phyloP scores from a whole-genome alignment of 2,329 filamentous ascomycete genomes.

The Calonectria pseudoreteaudii region DNA sequence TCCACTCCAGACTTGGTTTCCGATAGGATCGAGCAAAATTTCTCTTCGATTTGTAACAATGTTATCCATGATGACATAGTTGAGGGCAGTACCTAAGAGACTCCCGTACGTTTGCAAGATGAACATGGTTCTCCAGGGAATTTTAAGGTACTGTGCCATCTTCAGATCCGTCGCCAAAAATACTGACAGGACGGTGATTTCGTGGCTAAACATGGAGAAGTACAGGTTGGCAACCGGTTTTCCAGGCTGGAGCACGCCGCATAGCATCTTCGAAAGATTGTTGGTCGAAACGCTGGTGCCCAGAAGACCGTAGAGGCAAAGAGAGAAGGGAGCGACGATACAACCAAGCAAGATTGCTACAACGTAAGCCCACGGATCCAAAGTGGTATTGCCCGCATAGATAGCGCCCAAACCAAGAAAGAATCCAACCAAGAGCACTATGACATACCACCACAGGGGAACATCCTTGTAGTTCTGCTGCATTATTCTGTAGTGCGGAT shows the following conservation, averaged over 20 bases:
- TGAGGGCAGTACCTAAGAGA: not conserved
- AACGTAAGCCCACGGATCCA: not conserved
- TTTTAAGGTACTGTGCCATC: not conserved
- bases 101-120: not conserved
- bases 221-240: not conserved
- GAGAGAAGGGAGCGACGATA: not conserved
- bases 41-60: not conserved
- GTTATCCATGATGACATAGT: not conserved
- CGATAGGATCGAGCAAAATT: not conserved
- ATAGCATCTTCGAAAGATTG: not conserved
- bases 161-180: not conserved
- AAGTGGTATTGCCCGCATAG: not conserved
- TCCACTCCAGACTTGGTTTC: slow-evolving; percentile 1
- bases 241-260: not conserved
- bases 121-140: not conserved
- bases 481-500: not conserved
- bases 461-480: not conserved
- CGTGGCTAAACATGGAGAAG: not conserved
- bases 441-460: not conserved
- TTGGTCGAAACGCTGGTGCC: not conserved
- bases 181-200: not conserved
- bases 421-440: not conserved
- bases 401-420: not conserved
- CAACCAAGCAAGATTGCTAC: slow-evolving; percentile 1
- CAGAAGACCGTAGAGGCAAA: not conserved